Evolutionary conservation across 768 basidiomycete species (phyloP), one percentile per base, ranked within the genome.

Genomic region (Psilocybe cubensis): DNA sequence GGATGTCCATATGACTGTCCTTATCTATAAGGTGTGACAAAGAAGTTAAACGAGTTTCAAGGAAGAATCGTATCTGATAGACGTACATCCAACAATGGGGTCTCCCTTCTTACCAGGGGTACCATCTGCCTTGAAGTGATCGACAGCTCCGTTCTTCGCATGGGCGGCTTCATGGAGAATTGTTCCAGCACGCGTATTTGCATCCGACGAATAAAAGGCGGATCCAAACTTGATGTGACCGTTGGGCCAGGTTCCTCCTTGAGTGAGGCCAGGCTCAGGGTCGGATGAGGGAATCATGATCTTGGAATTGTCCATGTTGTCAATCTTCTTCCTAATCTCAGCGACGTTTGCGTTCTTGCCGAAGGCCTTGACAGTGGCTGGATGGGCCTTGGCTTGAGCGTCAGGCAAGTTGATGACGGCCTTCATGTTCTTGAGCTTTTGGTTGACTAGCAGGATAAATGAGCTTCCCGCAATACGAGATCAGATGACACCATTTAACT

Each of bases 121-220:
- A 9, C 57, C 57, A 29, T 53, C 27, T 12, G 20, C 20, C 12
- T 58, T 35, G 35, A 58, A 58, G n/a, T 52, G 46, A 23, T 58
- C 57, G 17, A 53, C 51, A 12, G 57, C 23, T 2, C 38, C 38
- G 4, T 24, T 23, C 0, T 52, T n/a, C 2, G 57, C 57, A 24
- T 58, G 57, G 25, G 40, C 20, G 9, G 57, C 51, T 41, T 58
- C 57, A 28, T 58, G 57, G 25, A 58, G 46, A n/a, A 58, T 44
- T 9, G 57, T 58, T 17, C 57, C 57, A 9, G 57, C 57, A 20
- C 51, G 31, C 11, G 24, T 20, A 24, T 55, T 47, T 5, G 43
- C 45, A 12, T 20, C 35, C 20, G 28, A 44, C n/a, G 33, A 21
- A 43, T 48, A 58, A 21, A 58, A 58, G 8, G 28, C 35, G 23